These are phyloP conservation scores for Eucalyptus marginata DNA, from an alignment of 345 rosid species.

Conservation along the genomic window DNA sequence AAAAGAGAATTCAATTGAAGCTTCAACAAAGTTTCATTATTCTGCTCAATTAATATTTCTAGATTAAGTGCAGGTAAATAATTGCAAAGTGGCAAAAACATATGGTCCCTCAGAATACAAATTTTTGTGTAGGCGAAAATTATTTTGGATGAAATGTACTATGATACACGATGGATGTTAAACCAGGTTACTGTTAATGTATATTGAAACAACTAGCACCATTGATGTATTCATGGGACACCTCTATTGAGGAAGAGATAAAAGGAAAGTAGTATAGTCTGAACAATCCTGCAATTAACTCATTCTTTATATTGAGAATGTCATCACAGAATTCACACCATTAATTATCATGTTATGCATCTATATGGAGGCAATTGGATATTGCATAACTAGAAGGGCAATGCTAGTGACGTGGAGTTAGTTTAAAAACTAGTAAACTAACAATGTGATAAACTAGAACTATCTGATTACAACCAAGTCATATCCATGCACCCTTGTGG, in stretches of 20 bases:
- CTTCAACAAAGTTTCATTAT: background rate
- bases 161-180: background rate
- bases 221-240: background rate
- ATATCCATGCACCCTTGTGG: background rate
- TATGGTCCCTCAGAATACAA: background rate
- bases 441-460: background rate
- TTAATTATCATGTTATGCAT: background rate
- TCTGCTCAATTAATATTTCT: background rate
- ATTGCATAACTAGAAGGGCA: background rate
- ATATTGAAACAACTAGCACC: background rate
- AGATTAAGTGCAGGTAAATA: background rate
- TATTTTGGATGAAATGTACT: background rate
- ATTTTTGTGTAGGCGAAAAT: background rate
- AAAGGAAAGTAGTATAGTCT: background rate
- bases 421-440: background rate
- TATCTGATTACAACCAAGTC: background rate
- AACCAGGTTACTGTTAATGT: background rate
- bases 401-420: background rate
- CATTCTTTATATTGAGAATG: background rate
- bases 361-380: background rate
- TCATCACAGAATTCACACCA: background rate
- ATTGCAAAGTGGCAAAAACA: background rate
- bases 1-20: background rate
- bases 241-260: background rate
- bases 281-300: background rate